Conservation (phyloP, 106 monocot species). For the Allium fistulosum region DNA sequence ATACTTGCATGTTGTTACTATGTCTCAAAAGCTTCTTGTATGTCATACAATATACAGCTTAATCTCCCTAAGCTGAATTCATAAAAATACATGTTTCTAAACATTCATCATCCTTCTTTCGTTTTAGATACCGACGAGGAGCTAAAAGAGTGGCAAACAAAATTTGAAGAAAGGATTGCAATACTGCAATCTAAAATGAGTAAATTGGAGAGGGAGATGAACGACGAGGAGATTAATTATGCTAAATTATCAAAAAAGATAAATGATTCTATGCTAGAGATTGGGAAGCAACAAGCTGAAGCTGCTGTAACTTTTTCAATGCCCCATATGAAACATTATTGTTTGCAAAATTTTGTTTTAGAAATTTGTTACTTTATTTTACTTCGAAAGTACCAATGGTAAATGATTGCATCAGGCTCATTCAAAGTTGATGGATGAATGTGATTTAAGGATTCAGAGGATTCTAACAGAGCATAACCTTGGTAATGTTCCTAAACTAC, state of each 20-base stretch:
- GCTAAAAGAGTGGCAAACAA: conserved; percentile 91
- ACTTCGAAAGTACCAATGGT: too few relatives aligned
- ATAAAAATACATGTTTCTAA: not conserved
- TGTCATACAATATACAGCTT: not conserved
- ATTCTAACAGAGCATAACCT: conserved; percentile 70
- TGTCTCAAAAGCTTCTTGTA: not conserved
- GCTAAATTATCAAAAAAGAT: conserved; percentile 42
- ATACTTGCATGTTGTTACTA: not conserved
- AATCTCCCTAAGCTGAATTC: not conserved
- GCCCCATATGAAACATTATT: not conserved
- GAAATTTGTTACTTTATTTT: too few relatives aligned
- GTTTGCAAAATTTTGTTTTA: not conserved
- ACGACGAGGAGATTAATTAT: conserved; percentile 59
- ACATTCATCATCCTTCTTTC: conserved; percentile 5
- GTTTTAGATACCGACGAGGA: conserved; percentile 92
- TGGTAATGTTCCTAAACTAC: conserved; percentile 61
- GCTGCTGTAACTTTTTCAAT: conserved; percentile 46
- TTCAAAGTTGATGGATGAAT: conserved; percentile 48
- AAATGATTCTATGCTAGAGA: conserved; percentile 56
- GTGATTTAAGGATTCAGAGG: conserved; percentile 61
- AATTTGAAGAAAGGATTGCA: conserved; percentile 91
- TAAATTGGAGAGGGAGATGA: conserved; percentile 79
- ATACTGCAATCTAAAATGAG: conserved; percentile 58
- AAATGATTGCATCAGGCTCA: conserved; percentile 46
- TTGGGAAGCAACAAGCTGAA: conserved; percentile 90